Evolutionary conservation across 805 yeast species (phyloP).

Genomic region (Osmozyma mogii): DNA sequence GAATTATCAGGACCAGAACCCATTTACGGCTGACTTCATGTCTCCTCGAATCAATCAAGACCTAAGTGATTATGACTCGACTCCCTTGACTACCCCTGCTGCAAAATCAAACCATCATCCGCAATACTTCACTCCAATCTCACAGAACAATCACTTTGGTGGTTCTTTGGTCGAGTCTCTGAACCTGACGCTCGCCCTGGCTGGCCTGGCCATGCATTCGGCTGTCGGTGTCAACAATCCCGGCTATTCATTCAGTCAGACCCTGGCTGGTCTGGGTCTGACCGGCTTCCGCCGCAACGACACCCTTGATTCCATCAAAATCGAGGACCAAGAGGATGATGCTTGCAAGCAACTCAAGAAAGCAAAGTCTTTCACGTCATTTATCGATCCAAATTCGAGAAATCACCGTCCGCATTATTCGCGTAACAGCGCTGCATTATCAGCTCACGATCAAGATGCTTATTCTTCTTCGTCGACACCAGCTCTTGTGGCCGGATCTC

Average conservation of each 20-base stretch:
- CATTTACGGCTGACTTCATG: constrained; percentile 8
- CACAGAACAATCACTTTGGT: constrained; percentile 9
- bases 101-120: constrained; percentile 2
- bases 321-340: constrained; percentile 36
- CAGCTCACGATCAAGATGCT: no score
- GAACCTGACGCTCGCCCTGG: background rate
- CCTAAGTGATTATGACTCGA: constrained; percentile 9
- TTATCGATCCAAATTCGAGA: constrained; percentile 5
- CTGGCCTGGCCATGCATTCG: no score
- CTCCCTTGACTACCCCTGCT: constrained; percentile 12
- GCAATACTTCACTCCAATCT: constrained; percentile 11
- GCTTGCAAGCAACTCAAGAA: constrained; percentile 33
- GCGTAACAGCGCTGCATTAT: no score
- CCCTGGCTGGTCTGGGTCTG: constrained; percentile 1
- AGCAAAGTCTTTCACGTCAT: constrained; percentile 23
- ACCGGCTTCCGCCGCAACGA: constrained; percentile 12
- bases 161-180: constrained; percentile 7
- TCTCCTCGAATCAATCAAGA: constrained; percentile 7
- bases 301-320: constrained; percentile 23
- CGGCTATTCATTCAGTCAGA: no score
- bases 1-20: constrained; percentile 4
- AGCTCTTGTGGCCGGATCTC: no score
- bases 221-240: no score
- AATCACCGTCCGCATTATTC: no score
- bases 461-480: no score